A percentile compares a stretch with the other conserved stretches of the same genome.
Conservation (phyloP, 2,329 filamentous ascomycete species). For the Plectosphaerella plurivora region DNA sequence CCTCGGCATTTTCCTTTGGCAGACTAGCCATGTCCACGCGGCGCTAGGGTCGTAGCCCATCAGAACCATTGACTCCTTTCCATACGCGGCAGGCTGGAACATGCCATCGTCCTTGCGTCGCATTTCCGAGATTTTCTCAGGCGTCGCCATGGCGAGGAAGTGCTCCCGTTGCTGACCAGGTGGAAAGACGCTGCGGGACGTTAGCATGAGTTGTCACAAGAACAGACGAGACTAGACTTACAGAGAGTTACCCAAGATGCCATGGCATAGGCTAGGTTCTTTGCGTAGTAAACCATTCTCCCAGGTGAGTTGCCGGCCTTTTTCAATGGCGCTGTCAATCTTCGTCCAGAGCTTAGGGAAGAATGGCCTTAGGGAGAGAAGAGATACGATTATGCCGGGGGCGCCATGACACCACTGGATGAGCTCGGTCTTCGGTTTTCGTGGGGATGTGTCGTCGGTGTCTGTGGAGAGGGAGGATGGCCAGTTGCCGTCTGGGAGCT, state of each 20-base stretch:
- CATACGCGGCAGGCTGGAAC: constrained; percentile 33
- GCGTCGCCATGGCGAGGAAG: constrained; percentile 54
- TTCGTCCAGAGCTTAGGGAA: constrained; percentile 49
- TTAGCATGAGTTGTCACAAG: background rate
- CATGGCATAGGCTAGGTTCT: constrained; percentile 62
- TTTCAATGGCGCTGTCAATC: constrained; percentile 48
- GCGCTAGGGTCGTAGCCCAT: constrained; percentile 30
- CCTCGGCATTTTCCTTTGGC: constrained; percentile 23
- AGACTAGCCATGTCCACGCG: constrained; percentile 33
- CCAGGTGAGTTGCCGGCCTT: constrained; percentile 49
- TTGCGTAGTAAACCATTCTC: constrained; percentile 57
- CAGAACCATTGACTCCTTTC: constrained; percentile 22
- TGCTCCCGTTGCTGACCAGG: constrained; percentile 37
- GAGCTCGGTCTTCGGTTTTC: constrained; percentile 22
- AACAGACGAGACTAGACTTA: constrained; percentile 26
- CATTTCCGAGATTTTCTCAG: constrained; percentile 46
- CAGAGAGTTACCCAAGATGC: constrained; percentile 61
- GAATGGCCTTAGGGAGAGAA: constrained; percentile 49
- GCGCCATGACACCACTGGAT: constrained; percentile 67
- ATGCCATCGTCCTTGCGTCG: constrained; percentile 22
- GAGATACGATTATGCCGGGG: constrained; percentile 56
- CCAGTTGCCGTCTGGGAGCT: constrained; percentile 61
- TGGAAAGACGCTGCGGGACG: constrained; percentile 14
- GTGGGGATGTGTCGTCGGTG: constrained; percentile 17
- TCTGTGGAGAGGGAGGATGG: constrained; percentile 42